Evolutionary conservation across 2,329 filamentous ascomycete genomes (phyloP), one percentile per base, ranked within the genome.

Genomic region (Ceratocystis papillata): DNA sequence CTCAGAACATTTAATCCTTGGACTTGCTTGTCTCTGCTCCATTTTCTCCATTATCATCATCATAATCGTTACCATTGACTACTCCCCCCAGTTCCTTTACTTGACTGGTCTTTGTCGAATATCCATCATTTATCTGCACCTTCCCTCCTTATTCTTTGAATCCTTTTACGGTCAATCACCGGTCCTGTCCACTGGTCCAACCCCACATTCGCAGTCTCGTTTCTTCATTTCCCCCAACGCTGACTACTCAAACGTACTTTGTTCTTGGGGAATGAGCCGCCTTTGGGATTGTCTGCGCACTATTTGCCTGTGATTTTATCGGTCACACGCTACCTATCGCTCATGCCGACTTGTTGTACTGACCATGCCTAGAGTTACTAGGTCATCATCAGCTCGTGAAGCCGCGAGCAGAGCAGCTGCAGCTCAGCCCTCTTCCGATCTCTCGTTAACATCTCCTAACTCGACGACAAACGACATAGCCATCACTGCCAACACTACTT

Each of bases 361-460:
- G 66, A 67, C 66, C 60, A 68, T 68, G 67, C 81, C 86, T 84
- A 96, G 92, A 89, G 87, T 94, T 74, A 96, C 93, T 82, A 90
- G 93, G 81, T 94, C 92, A 74, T 88, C 92, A 77, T 88, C 92
- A 77, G 88, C 92, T 80, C 91, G 91, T 81, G 87, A 90, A 84
- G 89, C 89, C 80, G 88, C 89, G 75, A 84, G 77, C 74, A 80
- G 79, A 74, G 78, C 79, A 77, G 78, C 77, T 71, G 77, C 78
- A 73, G 75, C 79, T 55, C 63, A 63, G 53, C 50, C 67, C 64
- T 65, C 76, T 72, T 72, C 77, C 68, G 73, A 74, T 69, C 71
- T 74, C 73, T 73, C 69, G 73, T 75, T 68, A 75, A 74, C 69
- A 71, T 73, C 71, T 71, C 70, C 53, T 10, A 33, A 57, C 53